Base-by-base conservation (phyloP, 106 monocot species). In the Dendrobium catenatum region DNA sequence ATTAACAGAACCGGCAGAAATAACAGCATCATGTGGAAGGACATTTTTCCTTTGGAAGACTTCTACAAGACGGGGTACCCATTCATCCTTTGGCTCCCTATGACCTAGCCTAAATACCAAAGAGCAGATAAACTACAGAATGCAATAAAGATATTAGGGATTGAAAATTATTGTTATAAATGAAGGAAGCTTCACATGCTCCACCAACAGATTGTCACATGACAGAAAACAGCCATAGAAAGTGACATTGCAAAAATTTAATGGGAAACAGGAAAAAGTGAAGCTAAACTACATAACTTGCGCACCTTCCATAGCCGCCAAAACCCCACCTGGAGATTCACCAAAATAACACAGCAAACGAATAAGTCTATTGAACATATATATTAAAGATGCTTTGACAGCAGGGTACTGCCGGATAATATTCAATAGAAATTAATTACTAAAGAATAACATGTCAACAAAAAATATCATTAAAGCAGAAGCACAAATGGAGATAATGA, bases 241-340 rank as follows among this genome's bases (percentile, higher is more conserved):
- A 8, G 10, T 72, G 72, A 9, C 20, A 42, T 22, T 42, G 41
- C 43, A 31, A 70, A 74, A 42, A 19, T 42, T 42, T 42, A 9
- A 73, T 29, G 20, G 29, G 42, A 44, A 44, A 74, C 44, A 42
- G 8, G 40, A 74, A 74, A 74, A 74, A 22, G 2, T 1, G n/a
- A 19, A 19, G 10, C 74, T 42, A 74, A 74, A 74, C 20, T 20
- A 76, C 42, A 76, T 58, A 61, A 51, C 46, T 47, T 76, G 9
- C 75, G 29, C 80, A 92, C 97, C 97, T 94, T 93, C 97, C 97
- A 89, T 98, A 95, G 77, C 97, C 97, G 87, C 97, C 97, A 85
- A 84, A 89, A 54, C 97, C 97, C 97, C 97, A 98, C 86, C 97
- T 98, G 86, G 20, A 89, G 13, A 55, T 73, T 55, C 43, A 46